These are phyloP conservation scores for Dactylellina haptotyla DNA, from an alignment of 2,329 filamentous ascomycete genomes.

Conservation along the genomic window DNA sequence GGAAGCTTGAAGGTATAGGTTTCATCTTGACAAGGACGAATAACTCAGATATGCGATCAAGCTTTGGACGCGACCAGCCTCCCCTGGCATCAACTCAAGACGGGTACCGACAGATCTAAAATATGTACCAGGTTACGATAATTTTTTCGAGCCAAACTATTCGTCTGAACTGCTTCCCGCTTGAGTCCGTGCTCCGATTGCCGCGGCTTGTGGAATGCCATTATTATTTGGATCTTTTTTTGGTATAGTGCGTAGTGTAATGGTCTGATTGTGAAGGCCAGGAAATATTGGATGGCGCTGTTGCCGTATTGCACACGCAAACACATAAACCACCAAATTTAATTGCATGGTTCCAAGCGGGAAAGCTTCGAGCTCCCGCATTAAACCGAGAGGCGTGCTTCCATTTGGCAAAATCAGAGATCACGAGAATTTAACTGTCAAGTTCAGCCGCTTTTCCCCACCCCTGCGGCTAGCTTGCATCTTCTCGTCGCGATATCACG, in stretches of 20 bases:
- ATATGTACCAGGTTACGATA: conserved; percentile 11
- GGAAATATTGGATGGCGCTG: conserved; percentile 7
- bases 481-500: conserved; percentile 16
- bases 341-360: too few relatives aligned
- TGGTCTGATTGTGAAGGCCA: neutral
- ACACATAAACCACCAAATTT: too few relatives aligned
- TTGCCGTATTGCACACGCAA: too few relatives aligned
- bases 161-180: conserved; percentile 19
- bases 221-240: conserved; percentile 11
- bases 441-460: conserved; percentile 13
- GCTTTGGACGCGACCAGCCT: conserved; percentile 1
- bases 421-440: conserved; percentile 1
- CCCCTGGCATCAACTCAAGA: conserved; percentile 2
- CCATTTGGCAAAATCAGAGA: conserved; percentile 6
- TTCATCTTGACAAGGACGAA: neutral
- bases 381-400: conserved; percentile 9
- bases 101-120: conserved; percentile 30
- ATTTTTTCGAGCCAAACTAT: neutral
- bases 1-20: neutral
- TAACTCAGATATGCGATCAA: neutral
- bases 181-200: conserved; percentile 27
- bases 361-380: neutral
- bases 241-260: conserved; percentile 18
- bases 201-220: conserved; percentile 31
- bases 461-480: neutral